Percentiles rank a stretch among this genome's conserved stretches.
Conservation (phyloP, 495 filamentous ascomycete species). For the Extremus antarcticus region DNA sequence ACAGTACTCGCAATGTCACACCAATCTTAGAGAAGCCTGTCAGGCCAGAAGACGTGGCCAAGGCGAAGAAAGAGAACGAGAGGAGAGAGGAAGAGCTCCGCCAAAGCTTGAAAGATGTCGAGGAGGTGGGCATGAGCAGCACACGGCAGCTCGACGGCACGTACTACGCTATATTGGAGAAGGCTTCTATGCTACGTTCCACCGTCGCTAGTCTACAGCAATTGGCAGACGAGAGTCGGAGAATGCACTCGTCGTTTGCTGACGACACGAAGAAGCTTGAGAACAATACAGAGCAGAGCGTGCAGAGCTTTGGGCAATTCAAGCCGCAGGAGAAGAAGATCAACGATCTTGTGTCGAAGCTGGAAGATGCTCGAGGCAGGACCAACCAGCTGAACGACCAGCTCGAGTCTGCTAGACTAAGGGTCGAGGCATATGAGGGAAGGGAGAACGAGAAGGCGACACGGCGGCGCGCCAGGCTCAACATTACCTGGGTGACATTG, state of each 20-base stretch:
- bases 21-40: background rate
- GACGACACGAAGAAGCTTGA: constrained; percentile 49
- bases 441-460: constrained; percentile 64
- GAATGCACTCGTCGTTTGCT: constrained; percentile 52
- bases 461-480: constrained; percentile 36
- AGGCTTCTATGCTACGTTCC: constrained; percentile 54
- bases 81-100: constrained; percentile 15
- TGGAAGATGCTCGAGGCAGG: constrained; percentile 50
- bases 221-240: constrained; percentile 50
- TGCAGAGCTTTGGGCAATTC: constrained; percentile 56
- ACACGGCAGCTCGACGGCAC: constrained; percentile 73
- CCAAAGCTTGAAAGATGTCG: constrained; percentile 9
- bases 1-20: background rate
- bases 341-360: constrained; percentile 51
- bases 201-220: constrained; percentile 60
- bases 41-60: constrained; percentile 6
- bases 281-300: constrained; percentile 51
- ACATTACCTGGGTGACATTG: constrained; percentile 12
- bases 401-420: constrained; percentile 50
- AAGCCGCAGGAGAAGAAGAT: constrained; percentile 59
- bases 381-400: constrained; percentile 54
- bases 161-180: constrained; percentile 76
- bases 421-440: constrained; percentile 61
- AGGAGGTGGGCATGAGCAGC: constrained; percentile 15
- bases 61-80: constrained; percentile 12